Conservation (phyloP, 106 monocot genomes). For the Dendrobium officinale region DNA sequence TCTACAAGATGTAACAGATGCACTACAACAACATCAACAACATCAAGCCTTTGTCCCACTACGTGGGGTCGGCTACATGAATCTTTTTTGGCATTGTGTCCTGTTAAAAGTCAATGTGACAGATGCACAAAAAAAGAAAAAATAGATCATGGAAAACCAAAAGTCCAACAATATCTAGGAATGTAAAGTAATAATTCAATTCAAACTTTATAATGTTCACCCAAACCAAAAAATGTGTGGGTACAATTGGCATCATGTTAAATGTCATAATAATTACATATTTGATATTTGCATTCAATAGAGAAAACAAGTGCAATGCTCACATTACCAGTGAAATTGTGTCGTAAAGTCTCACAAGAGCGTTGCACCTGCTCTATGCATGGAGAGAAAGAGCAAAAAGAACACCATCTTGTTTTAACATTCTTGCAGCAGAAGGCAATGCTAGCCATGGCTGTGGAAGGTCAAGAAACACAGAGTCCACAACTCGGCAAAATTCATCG, state of each 20-base stretch:
- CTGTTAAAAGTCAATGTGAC: neutral
- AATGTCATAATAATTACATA: neutral
- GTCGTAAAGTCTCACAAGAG: conserved; percentile 57
- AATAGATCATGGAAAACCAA: neutral
- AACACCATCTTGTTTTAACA: conserved; percentile 81
- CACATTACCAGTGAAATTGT: conserved; percentile 63
- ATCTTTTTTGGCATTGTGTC: too few species aligned
- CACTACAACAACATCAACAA: too few species aligned
- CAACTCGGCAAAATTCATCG: conserved; percentile 45
- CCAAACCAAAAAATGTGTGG: neutral
- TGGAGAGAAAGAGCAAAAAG: conserved; percentile 97
- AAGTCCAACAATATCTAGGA: neutral
- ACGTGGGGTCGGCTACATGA: too few species aligned
- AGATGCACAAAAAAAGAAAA: neutral
- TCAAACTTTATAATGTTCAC: neutral
- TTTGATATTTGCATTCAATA: neutral
- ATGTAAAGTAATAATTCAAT: neutral
- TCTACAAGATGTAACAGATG: neutral
- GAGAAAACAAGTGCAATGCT: neutral
- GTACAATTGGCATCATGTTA: neutral
- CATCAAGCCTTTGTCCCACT: too few species aligned
- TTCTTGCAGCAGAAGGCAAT: conserved; percentile 60
- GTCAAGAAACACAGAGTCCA: conserved; percentile 86
- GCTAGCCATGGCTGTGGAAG: conserved; percentile 99
- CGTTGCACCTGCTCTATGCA: conserved; percentile 99